phyloP scores from a whole-genome alignment of 2,329 filamentous ascomycete species.

The Fusarium nygamai region DNA sequence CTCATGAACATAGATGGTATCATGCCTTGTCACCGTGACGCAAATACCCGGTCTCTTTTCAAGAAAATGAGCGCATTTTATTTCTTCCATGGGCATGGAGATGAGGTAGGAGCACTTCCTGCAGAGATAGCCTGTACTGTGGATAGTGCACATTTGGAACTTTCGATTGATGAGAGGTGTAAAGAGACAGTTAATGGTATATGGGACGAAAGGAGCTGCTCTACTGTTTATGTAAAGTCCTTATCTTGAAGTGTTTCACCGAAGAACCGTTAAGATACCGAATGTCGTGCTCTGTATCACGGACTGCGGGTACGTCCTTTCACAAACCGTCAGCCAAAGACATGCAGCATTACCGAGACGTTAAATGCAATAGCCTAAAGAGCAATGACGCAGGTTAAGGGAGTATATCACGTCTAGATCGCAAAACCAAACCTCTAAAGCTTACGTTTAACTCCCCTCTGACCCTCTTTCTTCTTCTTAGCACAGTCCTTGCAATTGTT shows the following conservation, averaged over 20 bases:
- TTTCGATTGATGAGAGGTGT: fast-evolving
- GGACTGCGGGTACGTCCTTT: too few species aligned
- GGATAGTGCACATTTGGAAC: not conserved
- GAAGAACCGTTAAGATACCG: not conserved
- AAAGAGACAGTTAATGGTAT: not conserved
- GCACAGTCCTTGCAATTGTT: not conserved
- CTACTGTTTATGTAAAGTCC: not conserved
- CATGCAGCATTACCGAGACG: too few species aligned
- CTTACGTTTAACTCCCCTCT: not conserved
- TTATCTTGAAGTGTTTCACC: not conserved
- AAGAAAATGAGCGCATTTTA: not conserved
- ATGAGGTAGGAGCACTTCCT: slow-evolving; percentile 11
- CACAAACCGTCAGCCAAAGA: not conserved
- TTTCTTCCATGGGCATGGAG: slow-evolving; percentile 7
- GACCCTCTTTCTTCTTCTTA: not conserved
- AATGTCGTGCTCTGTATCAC: not conserved
- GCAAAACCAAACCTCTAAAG: not conserved
- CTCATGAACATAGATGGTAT: slow-evolving; percentile 15
- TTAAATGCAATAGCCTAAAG: not conserved
- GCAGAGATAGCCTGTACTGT: slow-evolving; percentile 12
- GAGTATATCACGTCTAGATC: fast-evolving
- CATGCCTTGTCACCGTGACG: not conserved
- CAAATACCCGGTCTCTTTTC: not conserved
- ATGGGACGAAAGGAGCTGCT: not conserved
- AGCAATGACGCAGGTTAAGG: too few species aligned